A percentile compares a stretch with the other conserved stretches of the same genome.
Evolutionary conservation across 140 eudicot species (phyloP).

Genomic region (Cichorium intybus): DNA sequence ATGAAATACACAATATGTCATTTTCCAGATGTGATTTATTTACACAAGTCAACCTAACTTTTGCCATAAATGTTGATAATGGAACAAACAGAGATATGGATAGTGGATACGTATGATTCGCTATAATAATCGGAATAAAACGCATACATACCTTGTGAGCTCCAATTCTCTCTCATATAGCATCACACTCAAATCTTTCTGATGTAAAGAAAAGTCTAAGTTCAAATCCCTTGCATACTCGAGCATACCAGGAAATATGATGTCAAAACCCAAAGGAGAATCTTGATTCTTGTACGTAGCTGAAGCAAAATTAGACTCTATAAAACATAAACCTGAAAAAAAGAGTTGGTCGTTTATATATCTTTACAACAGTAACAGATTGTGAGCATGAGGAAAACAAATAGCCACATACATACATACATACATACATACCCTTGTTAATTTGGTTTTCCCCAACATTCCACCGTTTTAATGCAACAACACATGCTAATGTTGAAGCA

Average conservation of each 20-base stretch:
- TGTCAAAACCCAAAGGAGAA: conserved; percentile 74
- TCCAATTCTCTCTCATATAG: too few species aligned
- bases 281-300: conserved; percentile 41
- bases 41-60: too few species aligned
- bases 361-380: background rate
- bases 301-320: conserved; percentile 55
- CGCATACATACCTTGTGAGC: conserved; percentile 56
- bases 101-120: too few species aligned
- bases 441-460: conserved; percentile 65
- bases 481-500: conserved; percentile 72
- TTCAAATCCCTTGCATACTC: conserved; percentile 44
- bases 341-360: conserved; percentile 18
- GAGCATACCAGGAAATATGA: too few species aligned
- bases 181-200: conserved; percentile 33
- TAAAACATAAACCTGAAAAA: conserved; percentile 62
- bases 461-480: too few species aligned
- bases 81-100: too few species aligned
- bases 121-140: too few species aligned
- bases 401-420: too few species aligned
- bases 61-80: too few species aligned
- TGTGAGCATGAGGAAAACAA: background rate
- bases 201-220: conserved; percentile 46
- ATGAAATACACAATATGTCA: too few species aligned
- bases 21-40: too few species aligned
- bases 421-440: conserved; percentile 65